phyloP scores from a whole-genome alignment of 2,329 filamentous ascomycete genomes.

The Dactylellina leptospora region DNA sequence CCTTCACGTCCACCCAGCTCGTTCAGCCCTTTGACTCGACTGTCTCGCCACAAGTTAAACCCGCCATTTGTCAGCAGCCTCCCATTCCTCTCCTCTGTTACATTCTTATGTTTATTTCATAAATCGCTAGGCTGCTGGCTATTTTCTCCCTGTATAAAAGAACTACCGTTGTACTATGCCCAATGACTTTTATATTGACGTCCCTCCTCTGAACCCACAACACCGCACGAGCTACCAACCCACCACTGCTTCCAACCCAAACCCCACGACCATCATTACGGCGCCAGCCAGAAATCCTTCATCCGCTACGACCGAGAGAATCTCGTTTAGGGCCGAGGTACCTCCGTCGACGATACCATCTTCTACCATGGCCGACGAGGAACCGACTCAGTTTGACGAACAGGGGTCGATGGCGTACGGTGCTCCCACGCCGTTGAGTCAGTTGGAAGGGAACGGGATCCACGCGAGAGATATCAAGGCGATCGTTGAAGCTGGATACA shows the following conservation, averaged over 20 bases:
- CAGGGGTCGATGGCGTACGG: conserved; percentile 80
- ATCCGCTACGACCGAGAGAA: conserved; percentile 40
- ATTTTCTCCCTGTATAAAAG: not conserved
- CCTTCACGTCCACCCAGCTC: not conserved
- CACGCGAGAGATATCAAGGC: conserved; percentile 82
- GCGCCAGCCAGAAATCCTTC: conserved; percentile 29
- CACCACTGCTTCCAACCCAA: conserved; percentile 1
- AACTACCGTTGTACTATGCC: conserved; percentile 41
- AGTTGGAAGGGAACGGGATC: conserved; percentile 72
- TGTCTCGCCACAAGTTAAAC: not conserved
- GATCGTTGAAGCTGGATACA: conserved; percentile 87
- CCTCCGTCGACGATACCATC: conserved; percentile 40
- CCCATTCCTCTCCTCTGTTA: conserved; percentile 8
- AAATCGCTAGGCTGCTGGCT: conserved; percentile 10
- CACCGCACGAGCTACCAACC: conserved; percentile 31
- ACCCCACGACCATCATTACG: conserved; percentile 7
- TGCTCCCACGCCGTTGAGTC: conserved; percentile 86
- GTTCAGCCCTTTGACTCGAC: not conserved
- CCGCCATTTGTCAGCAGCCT: conserved; percentile 45
- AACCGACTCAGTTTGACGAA: conserved; percentile 74
- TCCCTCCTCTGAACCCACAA: conserved; percentile 47
- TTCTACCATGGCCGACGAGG: conserved; percentile 61
- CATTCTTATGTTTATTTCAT: conserved; percentile 5
- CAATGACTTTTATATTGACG: conserved; percentile 53
- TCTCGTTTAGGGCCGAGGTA: conserved; percentile 38